phyloP scores from a whole-genome alignment of 768 basidiomycete species.

The Xanthoconium stramineum region DNA sequence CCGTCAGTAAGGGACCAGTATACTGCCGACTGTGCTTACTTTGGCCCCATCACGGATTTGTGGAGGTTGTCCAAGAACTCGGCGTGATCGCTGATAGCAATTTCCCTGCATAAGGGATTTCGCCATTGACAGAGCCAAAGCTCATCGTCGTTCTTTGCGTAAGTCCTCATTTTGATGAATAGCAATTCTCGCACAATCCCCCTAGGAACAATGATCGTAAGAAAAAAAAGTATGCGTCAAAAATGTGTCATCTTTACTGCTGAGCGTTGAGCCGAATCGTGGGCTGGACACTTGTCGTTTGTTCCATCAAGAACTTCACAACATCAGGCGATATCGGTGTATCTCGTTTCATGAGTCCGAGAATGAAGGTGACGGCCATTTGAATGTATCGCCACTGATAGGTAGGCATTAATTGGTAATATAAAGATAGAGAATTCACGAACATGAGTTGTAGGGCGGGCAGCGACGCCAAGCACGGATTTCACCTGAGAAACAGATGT shows the following conservation, averaged over 20 bases:
- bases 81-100: slow-evolving; percentile 47
- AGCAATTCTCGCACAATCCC: slow-evolving; percentile 64
- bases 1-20: not conserved
- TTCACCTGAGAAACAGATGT: slow-evolving; percentile 42
- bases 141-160: slow-evolving; percentile 57
- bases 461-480: slow-evolving; percentile 58
- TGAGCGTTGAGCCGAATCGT: slow-evolving; percentile 64
- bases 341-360: slow-evolving; percentile 63
- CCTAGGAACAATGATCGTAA: slow-evolving; percentile 32
- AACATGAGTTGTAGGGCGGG: slow-evolving; percentile 68
- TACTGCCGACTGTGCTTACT: slow-evolving; percentile 28
- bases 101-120: slow-evolving; percentile 52
- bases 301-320: slow-evolving; percentile 60
- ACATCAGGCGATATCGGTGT: slow-evolving; percentile 47
- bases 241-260: slow-evolving; percentile 39
- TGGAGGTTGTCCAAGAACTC: slow-evolving; percentile 49
- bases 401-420: slow-evolving; percentile 4
- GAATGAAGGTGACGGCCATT: slow-evolving; percentile 62
- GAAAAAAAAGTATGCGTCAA: not conserved
- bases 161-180: slow-evolving; percentile 74
- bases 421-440: slow-evolving; percentile 22
- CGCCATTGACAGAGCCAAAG: slow-evolving; percentile 74
- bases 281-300: slow-evolving; percentile 68
- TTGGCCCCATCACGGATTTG: slow-evolving; percentile 34
- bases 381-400: slow-evolving; percentile 79